Evolutionary conservation across 139 green algal species (phyloP).

Genomic region (Zygnema circumcarinatum): DNA sequence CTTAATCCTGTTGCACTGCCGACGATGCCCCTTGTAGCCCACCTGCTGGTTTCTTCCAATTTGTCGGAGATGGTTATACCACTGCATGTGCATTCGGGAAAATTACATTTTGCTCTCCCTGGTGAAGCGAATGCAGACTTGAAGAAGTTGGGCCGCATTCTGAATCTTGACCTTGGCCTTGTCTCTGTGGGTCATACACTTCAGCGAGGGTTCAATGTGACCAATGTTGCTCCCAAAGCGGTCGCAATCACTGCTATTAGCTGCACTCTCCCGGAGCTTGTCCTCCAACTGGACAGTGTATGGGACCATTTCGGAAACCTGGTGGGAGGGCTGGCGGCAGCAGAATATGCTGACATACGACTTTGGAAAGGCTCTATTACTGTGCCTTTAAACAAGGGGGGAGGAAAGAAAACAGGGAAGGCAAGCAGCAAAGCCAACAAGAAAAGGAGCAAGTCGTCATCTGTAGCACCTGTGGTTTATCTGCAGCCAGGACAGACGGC

Average conservation of each 20-base stretch:
- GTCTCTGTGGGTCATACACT: not conserved
- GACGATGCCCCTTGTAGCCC: not conserved
- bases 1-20: not conserved
- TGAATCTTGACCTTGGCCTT: constrained; percentile 14
- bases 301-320: not conserved
- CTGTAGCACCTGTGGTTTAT: not conserved
- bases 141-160: not conserved
- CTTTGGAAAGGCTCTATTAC: not conserved
- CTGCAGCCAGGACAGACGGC: constrained; percentile 5
- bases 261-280: not conserved
- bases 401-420: too few species aligned
- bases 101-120: not conserved
- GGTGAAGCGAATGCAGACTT: not conserved
- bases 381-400: not conserved
- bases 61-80: constrained; percentile 17
- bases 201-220: not conserved
- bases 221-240: not conserved
- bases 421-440: not conserved
- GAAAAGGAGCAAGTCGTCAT: not conserved
- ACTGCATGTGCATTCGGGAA: constrained; percentile 30
- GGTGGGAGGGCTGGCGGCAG: not conserved
- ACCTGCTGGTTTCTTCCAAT: constrained; percentile 28
- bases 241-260: not conserved
- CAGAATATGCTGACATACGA: not conserved
- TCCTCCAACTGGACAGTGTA: not conserved